Conservation (phyloP, 2,329 filamentous ascomycete genomes). For the Ophiostoma perfectum region DNA sequence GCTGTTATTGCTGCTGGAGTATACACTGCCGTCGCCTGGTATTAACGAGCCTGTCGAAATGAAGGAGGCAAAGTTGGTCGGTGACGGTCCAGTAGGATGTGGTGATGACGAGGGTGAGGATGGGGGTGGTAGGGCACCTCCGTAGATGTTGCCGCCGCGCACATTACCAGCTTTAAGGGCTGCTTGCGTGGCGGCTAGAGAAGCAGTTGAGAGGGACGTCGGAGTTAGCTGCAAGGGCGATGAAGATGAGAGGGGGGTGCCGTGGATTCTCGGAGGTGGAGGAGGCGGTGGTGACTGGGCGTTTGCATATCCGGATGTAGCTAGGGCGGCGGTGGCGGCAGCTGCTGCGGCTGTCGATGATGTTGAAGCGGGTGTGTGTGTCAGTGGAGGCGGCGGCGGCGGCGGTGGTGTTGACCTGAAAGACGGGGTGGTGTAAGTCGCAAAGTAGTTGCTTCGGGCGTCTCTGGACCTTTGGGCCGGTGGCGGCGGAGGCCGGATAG, state of each 20-base stretch:
- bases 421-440: constrained; percentile 40
- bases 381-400: neutral
- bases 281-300: constrained; percentile 20
- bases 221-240: constrained; percentile 21
- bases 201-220: constrained; percentile 20
- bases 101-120: neutral
- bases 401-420: neutral
- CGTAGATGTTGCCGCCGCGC: neutral
- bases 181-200: constrained; percentile 17
- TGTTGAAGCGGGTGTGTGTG: no score
- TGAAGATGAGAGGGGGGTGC: constrained; percentile 13
- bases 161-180: neutral
- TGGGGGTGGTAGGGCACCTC: neutral
- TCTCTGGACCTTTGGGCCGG: constrained; percentile 19
- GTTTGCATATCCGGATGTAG: neutral
- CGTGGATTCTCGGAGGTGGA: neutral
- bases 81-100: constrained; percentile 1
- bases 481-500: constrained; percentile 21
- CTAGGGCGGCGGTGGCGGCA: constrained; percentile 7
- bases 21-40: neutral
- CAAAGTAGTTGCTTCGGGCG: constrained; percentile 50
- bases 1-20: neutral
- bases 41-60: constrained; percentile 1
- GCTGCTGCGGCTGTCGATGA: neutral
- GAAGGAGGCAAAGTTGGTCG: neutral